Evolutionary conservation across 768 basidiomycete species (phyloP).

Genomic region (Lenzites betulinus): DNA sequence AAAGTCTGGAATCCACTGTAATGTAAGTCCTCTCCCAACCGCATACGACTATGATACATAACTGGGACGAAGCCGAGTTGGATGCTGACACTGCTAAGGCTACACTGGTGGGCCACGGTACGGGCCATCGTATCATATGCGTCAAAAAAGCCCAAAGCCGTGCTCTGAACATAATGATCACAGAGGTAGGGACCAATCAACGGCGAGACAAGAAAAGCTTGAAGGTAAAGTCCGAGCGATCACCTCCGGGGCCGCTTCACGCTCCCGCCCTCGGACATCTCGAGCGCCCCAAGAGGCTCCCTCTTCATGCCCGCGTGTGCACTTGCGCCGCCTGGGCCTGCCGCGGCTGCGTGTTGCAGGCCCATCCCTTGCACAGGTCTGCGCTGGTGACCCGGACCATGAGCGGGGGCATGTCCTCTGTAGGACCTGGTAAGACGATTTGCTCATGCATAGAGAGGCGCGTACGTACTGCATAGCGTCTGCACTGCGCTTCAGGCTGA

Average conservation of each 20-base stretch:
- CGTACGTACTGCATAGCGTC: conserved; percentile 25
- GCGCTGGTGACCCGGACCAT: background rate
- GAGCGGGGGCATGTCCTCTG: conserved; percentile 3
- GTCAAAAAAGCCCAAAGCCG: too few relatives aligned
- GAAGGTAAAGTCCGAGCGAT: too few relatives aligned
- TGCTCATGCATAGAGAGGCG: background rate
- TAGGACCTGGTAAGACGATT: background rate
- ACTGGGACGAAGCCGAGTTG: too few relatives aligned
- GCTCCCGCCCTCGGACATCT: conserved; percentile 18
- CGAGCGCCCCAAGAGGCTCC: conserved; percentile 20
- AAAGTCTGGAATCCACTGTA: too few relatives aligned
- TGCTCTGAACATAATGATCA: too few relatives aligned
- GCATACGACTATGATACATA: too few relatives aligned
- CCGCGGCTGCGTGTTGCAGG: conserved; percentile 12
- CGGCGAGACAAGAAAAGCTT: background rate
- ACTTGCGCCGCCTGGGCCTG: background rate
- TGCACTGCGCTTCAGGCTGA: conserved; percentile 21
- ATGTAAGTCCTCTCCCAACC: too few relatives aligned
- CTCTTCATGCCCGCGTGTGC: conserved; percentile 10
- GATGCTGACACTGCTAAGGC: too few relatives aligned
- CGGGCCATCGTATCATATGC: too few relatives aligned
- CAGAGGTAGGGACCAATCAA: background rate
- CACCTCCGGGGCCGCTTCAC: conserved; percentile 21
- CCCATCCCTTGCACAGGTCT: conserved; percentile 24
- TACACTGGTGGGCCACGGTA: background rate